phyloP scores from a whole-genome alignment of 306 rosid genomes.

The Rosa rugosa region DNA sequence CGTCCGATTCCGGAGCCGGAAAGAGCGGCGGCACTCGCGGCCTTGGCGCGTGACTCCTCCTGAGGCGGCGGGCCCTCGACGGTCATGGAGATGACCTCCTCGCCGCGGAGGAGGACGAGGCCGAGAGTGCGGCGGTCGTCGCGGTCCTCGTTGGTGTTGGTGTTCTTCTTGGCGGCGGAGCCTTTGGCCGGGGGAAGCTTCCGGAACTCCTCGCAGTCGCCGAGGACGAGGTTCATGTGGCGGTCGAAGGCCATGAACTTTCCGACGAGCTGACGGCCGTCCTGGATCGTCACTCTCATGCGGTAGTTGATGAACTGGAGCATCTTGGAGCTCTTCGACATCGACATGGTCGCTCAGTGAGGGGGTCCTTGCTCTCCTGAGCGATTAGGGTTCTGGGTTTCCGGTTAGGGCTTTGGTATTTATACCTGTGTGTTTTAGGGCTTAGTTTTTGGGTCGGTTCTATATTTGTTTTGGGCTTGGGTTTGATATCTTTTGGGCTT shows the following conservation, averaged over 20 bases:
- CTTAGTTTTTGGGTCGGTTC: no score
- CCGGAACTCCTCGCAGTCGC: slow-evolving; percentile 96
- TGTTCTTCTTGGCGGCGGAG: slow-evolving; percentile 48
- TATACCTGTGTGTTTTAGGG: no score
- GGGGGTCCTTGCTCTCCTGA: no score
- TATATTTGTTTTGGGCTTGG: no score
- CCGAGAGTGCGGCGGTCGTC: slow-evolving; percentile 95
- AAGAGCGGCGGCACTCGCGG: slow-evolving; percentile 67
- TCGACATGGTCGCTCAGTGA: no score
- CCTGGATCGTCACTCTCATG: slow-evolving; percentile 93
- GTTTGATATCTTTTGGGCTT: no score
- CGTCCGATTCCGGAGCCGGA: slow-evolving; percentile 92
- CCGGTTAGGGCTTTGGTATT: no score
- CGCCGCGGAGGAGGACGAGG: slow-evolving; percentile 92
- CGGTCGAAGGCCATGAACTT: no score
- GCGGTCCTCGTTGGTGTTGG: slow-evolving; percentile 2
- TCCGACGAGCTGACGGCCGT: slow-evolving; percentile 95
- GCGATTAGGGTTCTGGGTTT: no score
- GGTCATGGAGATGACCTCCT: slow-evolving; percentile 95
- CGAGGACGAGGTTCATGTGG: slow-evolving; percentile 58
- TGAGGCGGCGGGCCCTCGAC: slow-evolving; percentile 97
- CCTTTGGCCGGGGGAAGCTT: slow-evolving; percentile 68
- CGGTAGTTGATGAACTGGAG: slow-evolving; percentile 89
- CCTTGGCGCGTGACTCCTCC: slow-evolving; percentile 87
- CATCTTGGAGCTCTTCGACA: slow-evolving; percentile 61